Percentiles rank a stretch among this genome's conserved stretches.
Evolutionary conservation across 768 basidiomycete species (phyloP).

Genomic region (Auriscalpium microsporum): DNA sequence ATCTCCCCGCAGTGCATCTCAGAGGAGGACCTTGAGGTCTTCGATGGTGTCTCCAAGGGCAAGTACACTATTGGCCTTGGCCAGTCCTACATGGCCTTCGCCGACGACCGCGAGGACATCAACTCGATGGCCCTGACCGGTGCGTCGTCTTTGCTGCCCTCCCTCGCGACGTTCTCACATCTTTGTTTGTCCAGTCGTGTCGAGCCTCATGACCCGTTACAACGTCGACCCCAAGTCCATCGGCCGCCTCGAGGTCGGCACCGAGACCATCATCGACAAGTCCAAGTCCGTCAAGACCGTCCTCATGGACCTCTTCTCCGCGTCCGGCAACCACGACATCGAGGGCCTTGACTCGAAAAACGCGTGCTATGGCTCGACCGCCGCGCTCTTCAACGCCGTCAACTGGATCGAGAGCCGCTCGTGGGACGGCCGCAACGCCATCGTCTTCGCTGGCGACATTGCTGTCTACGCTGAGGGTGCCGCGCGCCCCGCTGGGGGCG

Average conservation of each 20-base stretch:
- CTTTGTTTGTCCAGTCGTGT: constrained; percentile 51
- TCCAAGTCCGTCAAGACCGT: constrained; percentile 98
- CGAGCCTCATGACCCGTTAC: constrained; percentile 85
- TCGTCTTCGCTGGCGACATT: constrained; percentile 95
- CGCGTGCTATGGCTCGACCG: constrained; percentile 98
- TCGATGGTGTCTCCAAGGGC: constrained; percentile 41
- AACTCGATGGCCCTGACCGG: constrained; percentile 96
- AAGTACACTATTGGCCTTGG: constrained; percentile 99
- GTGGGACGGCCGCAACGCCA: constrained; percentile 97
- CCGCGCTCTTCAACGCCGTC: constrained; percentile 95
- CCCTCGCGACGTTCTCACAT: constrained; percentile 1
- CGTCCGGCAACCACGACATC: constrained; percentile 89
- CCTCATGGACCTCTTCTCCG: constrained; percentile 95
- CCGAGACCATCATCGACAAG: constrained; percentile 99
- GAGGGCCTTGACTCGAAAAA: constrained; percentile 99
- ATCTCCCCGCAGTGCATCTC: constrained; percentile 69
- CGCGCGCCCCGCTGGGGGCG: constrained; percentile 94
- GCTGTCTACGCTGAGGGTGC: constrained; percentile 96
- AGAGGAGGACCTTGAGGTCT: constrained; percentile 64
- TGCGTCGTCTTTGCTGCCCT: constrained; percentile 28
- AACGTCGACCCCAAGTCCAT: constrained; percentile 94
- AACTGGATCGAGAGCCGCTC: constrained; percentile 97
- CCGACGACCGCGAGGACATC: constrained; percentile 98
- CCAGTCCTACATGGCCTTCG: constrained; percentile 97
- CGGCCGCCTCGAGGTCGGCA: constrained; percentile 96